These are phyloP conservation scores for Sphaerobolus stellatus DNA, from an alignment of 1,284 basidiomycete genomes.

Conservation along the genomic window DNA sequence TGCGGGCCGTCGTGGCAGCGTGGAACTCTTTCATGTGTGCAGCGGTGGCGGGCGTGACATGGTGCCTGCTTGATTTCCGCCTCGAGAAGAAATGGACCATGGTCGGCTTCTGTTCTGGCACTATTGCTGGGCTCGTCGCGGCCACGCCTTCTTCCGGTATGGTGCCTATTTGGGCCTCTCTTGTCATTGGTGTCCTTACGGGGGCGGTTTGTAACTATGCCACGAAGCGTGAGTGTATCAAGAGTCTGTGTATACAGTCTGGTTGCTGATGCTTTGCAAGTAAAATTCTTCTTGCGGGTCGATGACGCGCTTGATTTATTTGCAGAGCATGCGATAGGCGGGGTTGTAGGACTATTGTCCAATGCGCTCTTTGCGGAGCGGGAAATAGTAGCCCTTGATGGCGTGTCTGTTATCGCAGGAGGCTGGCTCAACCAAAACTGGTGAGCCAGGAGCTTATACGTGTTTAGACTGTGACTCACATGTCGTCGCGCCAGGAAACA, in stretches of 20 bases:
- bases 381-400: slow-evolving; percentile 67
- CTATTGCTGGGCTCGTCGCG: slow-evolving; percentile 88
- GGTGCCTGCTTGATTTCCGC: slow-evolving; percentile 86
- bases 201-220: slow-evolving; percentile 83
- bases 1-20: slow-evolving; percentile 83
- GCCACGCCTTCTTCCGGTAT: slow-evolving; percentile 80
- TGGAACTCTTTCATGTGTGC: slow-evolving; percentile 88
- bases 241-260: slow-evolving; percentile 16
- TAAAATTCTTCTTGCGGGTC: slow-evolving; percentile 65
- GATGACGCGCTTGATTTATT: slow-evolving; percentile 88
- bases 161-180: slow-evolving; percentile 65
- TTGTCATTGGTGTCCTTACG: slow-evolving; percentile 76
- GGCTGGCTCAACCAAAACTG: slow-evolving; percentile 75
- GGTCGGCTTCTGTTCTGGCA: slow-evolving; percentile 85
- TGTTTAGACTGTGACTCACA: not conserved
- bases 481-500: slow-evolving; percentile 4
- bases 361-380: slow-evolving; percentile 79
- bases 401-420: slow-evolving; percentile 62
- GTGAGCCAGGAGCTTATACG: slow-evolving; percentile 47
- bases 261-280: slow-evolving; percentile 35
- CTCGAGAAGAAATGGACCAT: slow-evolving; percentile 79
- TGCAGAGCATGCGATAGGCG: slow-evolving; percentile 90
- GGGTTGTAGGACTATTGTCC: slow-evolving; percentile 79
- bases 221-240: slow-evolving; percentile 66
- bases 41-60: slow-evolving; percentile 78